Percentiles rank a stretch among this genome's conserved stretches.
These are phyloP conservation scores for Sinapis alba DNA, from an alignment of 441 rosid species.

Conservation along the genomic window DNA sequence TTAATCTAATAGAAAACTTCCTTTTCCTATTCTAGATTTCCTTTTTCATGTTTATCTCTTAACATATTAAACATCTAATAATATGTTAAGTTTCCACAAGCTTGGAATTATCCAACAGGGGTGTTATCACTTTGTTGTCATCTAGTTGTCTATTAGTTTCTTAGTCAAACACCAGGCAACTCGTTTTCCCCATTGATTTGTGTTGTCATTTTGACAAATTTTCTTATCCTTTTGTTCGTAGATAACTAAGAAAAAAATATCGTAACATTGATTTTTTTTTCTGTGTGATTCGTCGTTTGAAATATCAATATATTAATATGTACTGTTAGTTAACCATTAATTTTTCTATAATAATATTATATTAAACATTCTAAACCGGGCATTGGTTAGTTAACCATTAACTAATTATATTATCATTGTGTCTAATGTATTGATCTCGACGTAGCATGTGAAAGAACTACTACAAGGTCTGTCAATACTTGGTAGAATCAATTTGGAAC, in stretches of 20 bases:
- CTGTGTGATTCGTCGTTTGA: not conserved
- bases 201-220: not conserved
- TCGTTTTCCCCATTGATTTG: not conserved
- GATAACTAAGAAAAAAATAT: not conserved
- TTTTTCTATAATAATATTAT: too few species aligned
- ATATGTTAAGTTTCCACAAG: too few species aligned
- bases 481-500: not conserved
- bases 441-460: not conserved
- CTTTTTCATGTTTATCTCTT: too few species aligned
- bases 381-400: too few species aligned
- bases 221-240: not conserved
- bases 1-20: too few species aligned
- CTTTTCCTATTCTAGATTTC: too few species aligned
- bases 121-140: conserved; percentile 2
- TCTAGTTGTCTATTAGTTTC: not conserved
- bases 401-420: not conserved
- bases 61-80: too few species aligned
- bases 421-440: not conserved
- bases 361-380: not conserved
- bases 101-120: too few species aligned
- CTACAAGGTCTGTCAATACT: not conserved
- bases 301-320: not conserved
- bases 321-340: not conserved
- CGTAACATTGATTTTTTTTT: not conserved
- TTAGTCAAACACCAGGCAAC: not conserved